Percentiles rank a stretch among this genome's conserved stretches.
phyloP scores from a whole-genome alignment of 768 basidiomycete genomes.

The Pleurotus cornucopiae region DNA sequence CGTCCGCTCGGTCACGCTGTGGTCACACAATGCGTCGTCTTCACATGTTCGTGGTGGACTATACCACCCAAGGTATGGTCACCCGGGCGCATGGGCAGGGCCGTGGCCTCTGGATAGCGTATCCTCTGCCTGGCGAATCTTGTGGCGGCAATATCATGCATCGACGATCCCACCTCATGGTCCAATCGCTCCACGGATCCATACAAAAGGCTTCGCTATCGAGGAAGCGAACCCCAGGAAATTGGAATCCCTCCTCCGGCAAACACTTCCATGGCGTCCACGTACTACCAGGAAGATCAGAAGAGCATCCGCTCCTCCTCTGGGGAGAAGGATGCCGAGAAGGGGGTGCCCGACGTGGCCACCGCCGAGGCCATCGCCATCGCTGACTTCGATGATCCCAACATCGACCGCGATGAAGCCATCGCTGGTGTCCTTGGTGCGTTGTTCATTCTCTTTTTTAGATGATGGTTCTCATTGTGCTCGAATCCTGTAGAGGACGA shows the following conservation, averaged over 20 bases:
- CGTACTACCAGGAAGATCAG: slow-evolving; percentile 6
- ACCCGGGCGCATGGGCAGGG: not conserved
- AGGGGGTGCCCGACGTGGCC: slow-evolving; percentile 12
- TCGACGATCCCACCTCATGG: not conserved
- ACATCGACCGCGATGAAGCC: slow-evolving; percentile 35
- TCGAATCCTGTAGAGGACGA: slow-evolving; percentile 33
- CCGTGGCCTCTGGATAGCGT: not conserved
- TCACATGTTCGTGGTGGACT: slow-evolving; percentile 1
- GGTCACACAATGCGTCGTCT: not conserved
- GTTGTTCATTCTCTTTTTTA: not conserved
- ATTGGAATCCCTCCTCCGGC: not conserved
- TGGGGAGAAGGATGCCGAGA: slow-evolving; percentile 22
- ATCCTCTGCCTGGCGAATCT: slow-evolving; percentile 2
- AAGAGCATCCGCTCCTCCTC: slow-evolving; percentile 14
- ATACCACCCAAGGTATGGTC: not conserved
- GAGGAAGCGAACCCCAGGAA: slow-evolving; percentile 1
- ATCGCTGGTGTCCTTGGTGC: slow-evolving; percentile 35
- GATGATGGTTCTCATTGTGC: slow-evolving; percentile 12
- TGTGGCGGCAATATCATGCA: slow-evolving; percentile 3
- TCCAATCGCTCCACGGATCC: not conserved
- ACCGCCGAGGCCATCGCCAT: slow-evolving; percentile 7
- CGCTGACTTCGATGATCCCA: slow-evolving; percentile 37
- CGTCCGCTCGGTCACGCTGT: slow-evolving; percentile 1
- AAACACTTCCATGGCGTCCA: not conserved
- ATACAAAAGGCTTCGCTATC: slow-evolving; percentile 2